Conservation (phyloP, 139 green algal species). For the Chlamydomonas incerta region DNA sequence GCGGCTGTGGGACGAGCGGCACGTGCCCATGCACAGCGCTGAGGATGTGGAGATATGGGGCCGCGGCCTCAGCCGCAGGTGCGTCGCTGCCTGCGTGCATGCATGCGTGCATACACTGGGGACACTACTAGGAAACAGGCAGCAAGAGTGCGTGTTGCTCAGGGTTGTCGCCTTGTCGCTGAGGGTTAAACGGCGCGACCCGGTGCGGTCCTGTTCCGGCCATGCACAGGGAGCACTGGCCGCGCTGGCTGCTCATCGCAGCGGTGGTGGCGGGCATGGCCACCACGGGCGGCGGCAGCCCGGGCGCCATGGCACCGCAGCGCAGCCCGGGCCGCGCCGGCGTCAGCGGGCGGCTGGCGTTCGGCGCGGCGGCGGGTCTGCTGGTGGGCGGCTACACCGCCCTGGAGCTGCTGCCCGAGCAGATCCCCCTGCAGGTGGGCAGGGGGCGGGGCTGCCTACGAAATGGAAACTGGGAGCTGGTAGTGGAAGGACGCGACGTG, state of each 20-base stretch:
- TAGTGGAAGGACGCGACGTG: too few species aligned
- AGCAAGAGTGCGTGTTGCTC: too few species aligned
- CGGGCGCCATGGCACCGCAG: not conserved
- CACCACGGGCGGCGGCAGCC: not conserved
- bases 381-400: slow-evolving; percentile 88
- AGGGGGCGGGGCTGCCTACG: too few species aligned
- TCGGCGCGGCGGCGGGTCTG: slow-evolving; percentile 49
- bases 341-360: slow-evolving; percentile 25
- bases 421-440: slow-evolving; percentile 76
- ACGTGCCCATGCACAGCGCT: slow-evolving; percentile 83
- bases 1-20: slow-evolving; percentile 90
- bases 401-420: slow-evolving; percentile 85
- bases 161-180: not conserved
- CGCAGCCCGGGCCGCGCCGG: not conserved
- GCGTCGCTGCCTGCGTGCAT: too few species aligned
- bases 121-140: too few species aligned
- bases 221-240: slow-evolving; percentile 73
- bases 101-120: too few species aligned
- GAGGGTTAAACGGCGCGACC: too few species aligned
- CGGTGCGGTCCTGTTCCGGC: not conserved
- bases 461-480: too few species aligned
- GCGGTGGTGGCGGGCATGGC: slow-evolving; percentile 39
- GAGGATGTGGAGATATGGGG: slow-evolving; percentile 91
- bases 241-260: slow-evolving; percentile 87
- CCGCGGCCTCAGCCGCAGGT: slow-evolving; percentile 62